A percentile compares a stretch with the other conserved stretches of the same genome.
Evolutionary conservation across 192 early-diverging fungal genomes (phyloP).

Genomic region (Coemansia nantahalensis): DNA sequence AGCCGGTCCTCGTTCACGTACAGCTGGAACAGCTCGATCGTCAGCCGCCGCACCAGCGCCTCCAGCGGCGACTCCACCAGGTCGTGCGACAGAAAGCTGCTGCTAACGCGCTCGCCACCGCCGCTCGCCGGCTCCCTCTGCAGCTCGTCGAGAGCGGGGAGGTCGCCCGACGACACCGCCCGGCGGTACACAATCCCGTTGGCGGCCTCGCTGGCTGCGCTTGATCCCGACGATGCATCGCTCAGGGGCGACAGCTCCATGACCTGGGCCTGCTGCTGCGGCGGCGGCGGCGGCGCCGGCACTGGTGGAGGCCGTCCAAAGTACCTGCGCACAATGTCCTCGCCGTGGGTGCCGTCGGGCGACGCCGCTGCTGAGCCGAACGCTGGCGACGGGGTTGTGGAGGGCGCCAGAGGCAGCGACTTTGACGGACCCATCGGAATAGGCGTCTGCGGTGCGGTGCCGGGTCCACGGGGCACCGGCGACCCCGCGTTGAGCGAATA

Average conservation of each 20-base stretch:
- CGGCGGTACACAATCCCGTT: slow-evolving; percentile 44
- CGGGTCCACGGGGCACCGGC: slow-evolving; percentile 20
- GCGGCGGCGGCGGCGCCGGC: slow-evolving; percentile 2
- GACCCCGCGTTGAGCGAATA: slow-evolving; percentile 32
- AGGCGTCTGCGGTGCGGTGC: slow-evolving; percentile 11
- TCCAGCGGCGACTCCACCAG: slow-evolving; percentile 53
- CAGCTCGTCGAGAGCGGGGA: slow-evolving; percentile 41
- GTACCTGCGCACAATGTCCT: slow-evolving; percentile 54
- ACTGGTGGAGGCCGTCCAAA: slow-evolving; percentile 33
- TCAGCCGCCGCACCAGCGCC: slow-evolving; percentile 48
- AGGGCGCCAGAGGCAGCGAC: slow-evolving; percentile 15
- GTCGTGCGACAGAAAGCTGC: slow-evolving; percentile 42
- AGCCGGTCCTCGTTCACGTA: slow-evolving; percentile 52
- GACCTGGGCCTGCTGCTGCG: neutral
- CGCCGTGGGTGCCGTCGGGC: slow-evolving; percentile 13
- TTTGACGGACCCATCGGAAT: slow-evolving; percentile 10
- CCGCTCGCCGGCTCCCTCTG: slow-evolving; percentile 1
- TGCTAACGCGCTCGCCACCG: slow-evolving; percentile 7
- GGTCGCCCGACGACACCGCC: slow-evolving; percentile 50
- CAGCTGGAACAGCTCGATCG: slow-evolving; percentile 53
- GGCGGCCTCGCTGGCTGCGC: slow-evolving; percentile 5
- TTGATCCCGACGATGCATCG: slow-evolving; percentile 3
- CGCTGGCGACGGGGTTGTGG: slow-evolving; percentile 2
- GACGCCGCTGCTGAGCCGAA: slow-evolving; percentile 4
- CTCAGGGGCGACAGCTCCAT: neutral